A percentile compares a stretch with the other conserved stretches of the same genome.
phyloP scores from a whole-genome alignment of 2,329 filamentous ascomycete genomes.

The Alternaria arbusti region DNA sequence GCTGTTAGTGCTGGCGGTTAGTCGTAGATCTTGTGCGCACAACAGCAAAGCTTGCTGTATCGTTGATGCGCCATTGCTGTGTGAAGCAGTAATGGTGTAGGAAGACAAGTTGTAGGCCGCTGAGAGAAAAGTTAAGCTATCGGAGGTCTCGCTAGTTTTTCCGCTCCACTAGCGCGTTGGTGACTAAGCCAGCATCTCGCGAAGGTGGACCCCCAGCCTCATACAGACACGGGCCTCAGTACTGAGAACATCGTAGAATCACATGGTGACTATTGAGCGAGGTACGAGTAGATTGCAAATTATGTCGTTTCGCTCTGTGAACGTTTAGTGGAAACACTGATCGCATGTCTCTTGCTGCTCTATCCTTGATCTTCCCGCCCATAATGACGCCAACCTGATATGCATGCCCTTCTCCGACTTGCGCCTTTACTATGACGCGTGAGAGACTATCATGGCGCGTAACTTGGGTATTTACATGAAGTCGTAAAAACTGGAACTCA shows the following conservation, averaged over 20 bases:
- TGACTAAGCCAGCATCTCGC: conserved; percentile 14
- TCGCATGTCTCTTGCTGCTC: conserved; percentile 4
- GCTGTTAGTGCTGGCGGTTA: neutral
- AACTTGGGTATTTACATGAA: conserved; percentile 33
- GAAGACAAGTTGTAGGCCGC: conserved; percentile 8
- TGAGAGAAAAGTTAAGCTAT: conserved; percentile 19
- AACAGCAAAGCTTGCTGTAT: neutral
- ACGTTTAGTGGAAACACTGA: neutral
- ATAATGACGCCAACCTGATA: conserved; percentile 6
- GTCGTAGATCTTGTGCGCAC: neutral
- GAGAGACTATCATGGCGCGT: conserved; percentile 11
- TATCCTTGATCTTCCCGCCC: conserved; percentile 2
- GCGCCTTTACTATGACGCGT: conserved; percentile 8
- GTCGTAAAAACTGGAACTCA: conserved; percentile 18
- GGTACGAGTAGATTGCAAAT: neutral
- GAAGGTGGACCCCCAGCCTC: neutral
- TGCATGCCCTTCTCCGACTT: conserved; percentile 6
- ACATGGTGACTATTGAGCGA: neutral
- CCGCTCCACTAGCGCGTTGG: conserved; percentile 22
- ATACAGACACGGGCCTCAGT: neutral
- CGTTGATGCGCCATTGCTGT: conserved; percentile 6
- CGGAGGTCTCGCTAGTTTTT: conserved; percentile 27
- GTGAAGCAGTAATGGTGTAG: conserved; percentile 7
- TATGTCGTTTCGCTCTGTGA: neutral
- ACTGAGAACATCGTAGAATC: neutral